Base-by-base conservation (phyloP, 129 eudicot species). In the Chrysanthemum seticuspe region DNA sequence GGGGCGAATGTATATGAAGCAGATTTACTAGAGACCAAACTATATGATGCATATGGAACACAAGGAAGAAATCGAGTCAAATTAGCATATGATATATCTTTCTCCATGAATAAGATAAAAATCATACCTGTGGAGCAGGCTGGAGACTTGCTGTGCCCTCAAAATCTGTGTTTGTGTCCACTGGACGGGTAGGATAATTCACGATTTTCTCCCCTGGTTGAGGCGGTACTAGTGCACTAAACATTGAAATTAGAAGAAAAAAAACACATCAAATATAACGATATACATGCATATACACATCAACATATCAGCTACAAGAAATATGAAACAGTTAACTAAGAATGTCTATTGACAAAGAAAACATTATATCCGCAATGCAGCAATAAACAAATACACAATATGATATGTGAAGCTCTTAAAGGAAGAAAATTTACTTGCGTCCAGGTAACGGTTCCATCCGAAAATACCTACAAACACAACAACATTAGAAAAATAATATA, bases 401-500 rank as follows among this genome's bases (percentile, higher is more conserved):
- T 45, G 48, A 13, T 34, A 23, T 13, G 65, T 6, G 15, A 64
- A 71, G 10, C 15, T 12, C 48, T 34, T 36, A 47, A 7, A 49
- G 67, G 19, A 77, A 70, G n/a, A 72, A 65, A 13, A 2, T 31
- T 78, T 81, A 83, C 84, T 94, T 94, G 96, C 98, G 95, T 18
- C 98, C 97, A 6, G 97, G 96, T 65, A 87, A 84, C 72, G 98
- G 97, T 73, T 94, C 98, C 89, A 85, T 86, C 73, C 95, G 96
- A 75, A 94, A 94, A 69, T 94, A 87, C 86, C 93, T 87, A 59
- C 76, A 72, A 7, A 73, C 12, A 76, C 56, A 65, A 48, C 51
- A 2, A 3, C 3, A 5, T 31, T 73, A 49, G 50, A 44, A 21
- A 51, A 1, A 15, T 2, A 57, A 23, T 6, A 49, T 64, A 56